Base-by-base conservation (phyloP, 441 rosid species). In the Sinapis alba region DNA sequence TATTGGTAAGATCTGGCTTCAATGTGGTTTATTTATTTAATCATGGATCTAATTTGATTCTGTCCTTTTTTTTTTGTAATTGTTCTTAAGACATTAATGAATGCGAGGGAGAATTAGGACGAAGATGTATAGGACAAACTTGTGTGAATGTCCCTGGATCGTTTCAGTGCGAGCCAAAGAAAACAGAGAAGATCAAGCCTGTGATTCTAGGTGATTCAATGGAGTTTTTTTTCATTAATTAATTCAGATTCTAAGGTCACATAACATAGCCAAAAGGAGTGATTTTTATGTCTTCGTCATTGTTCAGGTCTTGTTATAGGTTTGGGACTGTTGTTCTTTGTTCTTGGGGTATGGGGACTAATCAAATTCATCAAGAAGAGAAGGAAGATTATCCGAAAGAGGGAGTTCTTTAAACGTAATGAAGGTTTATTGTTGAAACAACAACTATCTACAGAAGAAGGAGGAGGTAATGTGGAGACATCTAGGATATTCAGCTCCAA, bases 361-460 rank as follows among this genome's bases (percentile, higher is more conserved):
- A 36, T 68, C 36, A 75, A 68, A 2, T 62, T 51, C 36, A n/a
- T 75, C 43, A 68, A 68, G 34, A 68, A 56, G 79, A 53, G 64
- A 41, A 69, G 59, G 68, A 68, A 69, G 65, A 53, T 75, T 36
- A 69, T 62, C 15, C 70, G 3, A 15, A 75, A 62, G 59, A 75
- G 10, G 30, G 56, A n/a, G 58, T 69, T 75, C 64, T 75, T 75
- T 30, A 75, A 62, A 62, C 74, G 79, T 38, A 69, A 75, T 10
- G 79, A 70, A 27, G 79, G 74, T 6, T 68, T 75, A 56, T 62
- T 69, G 65, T 54, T 75, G 70, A 69, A 62, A 69, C 74, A 75
- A 62, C 74, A 54, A 62, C 64, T 75, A 12, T 2, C 36, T 27
- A 69, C 65, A 69, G 4, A 9, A 0, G 78, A 38, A 68, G 74